These are phyloP conservation scores for Stagonosporopsis chrysanthemi DNA, from an alignment of 2,329 filamentous ascomycete genomes.

Conservation along the genomic window DNA sequence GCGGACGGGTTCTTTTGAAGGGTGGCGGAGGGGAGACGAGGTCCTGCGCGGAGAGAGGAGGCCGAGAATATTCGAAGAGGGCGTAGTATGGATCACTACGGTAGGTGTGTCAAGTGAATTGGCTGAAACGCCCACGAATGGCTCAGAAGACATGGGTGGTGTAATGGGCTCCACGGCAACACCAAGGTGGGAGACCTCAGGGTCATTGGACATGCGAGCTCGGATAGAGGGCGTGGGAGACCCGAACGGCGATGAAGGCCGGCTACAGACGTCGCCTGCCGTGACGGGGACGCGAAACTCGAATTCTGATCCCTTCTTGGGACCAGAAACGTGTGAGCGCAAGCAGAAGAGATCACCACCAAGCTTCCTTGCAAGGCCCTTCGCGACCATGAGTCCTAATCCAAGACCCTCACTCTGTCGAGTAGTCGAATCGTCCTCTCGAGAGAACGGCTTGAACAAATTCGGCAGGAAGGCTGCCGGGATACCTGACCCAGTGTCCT, in stretches of 20 bases:
- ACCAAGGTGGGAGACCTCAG: conserved; percentile 30
- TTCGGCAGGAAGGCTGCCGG: conserved; percentile 70
- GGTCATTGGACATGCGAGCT: conserved; percentile 42
- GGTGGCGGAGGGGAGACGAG: conserved; percentile 37
- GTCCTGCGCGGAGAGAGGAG: conserved; percentile 41
- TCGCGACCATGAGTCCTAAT: conserved; percentile 74
- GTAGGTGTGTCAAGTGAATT: conserved; percentile 17
- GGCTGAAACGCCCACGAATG: conserved; percentile 25
- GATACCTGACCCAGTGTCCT: conserved; percentile 74
- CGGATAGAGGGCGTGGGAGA: conserved; percentile 52
- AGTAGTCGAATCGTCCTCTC: conserved; percentile 72
- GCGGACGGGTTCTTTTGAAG: conserved; percentile 37
- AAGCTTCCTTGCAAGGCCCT: conserved; percentile 72
- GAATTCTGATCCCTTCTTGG: conserved; percentile 70
- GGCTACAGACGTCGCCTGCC: conserved; percentile 58
- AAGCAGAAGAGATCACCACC: conserved; percentile 72
- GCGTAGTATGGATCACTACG: conserved; percentile 22
- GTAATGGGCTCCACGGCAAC: conserved; percentile 34
- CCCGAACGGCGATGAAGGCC: conserved; percentile 59
- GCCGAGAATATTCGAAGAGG: conserved; percentile 20
- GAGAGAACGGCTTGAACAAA: conserved; percentile 74
- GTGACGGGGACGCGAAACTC: conserved; percentile 70
- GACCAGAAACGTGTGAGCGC: conserved; percentile 67
- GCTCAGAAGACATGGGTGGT: conserved; percentile 38
- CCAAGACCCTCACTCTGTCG: conserved; percentile 73